These are phyloP conservation scores for Dipodascus geniculatus DNA, from an alignment of 805 yeast species.

Conservation along the genomic window DNA sequence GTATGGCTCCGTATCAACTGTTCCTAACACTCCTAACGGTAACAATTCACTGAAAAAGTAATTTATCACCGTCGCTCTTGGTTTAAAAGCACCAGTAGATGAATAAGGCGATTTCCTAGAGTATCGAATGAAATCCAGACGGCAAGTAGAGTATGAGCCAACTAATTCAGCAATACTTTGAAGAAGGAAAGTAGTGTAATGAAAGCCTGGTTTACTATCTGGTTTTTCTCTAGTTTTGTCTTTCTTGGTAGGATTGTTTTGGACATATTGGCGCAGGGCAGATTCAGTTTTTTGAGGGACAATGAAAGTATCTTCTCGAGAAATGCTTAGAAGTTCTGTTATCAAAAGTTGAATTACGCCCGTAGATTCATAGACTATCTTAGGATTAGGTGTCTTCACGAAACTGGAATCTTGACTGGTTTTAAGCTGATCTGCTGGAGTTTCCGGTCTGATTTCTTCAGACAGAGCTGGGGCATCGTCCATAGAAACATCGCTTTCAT, in stretches of 20 bases:
- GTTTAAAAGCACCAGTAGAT: constrained; percentile 30
- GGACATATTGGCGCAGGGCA: constrained; percentile 6
- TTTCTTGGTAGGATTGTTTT: constrained; percentile 3
- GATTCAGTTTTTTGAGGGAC: constrained; percentile 13
- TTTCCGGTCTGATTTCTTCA: constrained; percentile 4
- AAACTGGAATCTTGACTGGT: constrained; percentile 13
- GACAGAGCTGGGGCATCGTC: constrained; percentile 15
- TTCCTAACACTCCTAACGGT: constrained; percentile 33
- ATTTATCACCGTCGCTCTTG: constrained; percentile 67
- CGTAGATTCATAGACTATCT: constrained; percentile 20
- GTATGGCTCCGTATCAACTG: constrained; percentile 12
- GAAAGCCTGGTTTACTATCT: constrained; percentile 23
- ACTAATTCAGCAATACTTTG: constrained; percentile 59
- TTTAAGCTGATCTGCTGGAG: constrained; percentile 8
- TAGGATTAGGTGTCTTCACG: background rate
- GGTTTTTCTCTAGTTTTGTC: constrained; percentile 6
- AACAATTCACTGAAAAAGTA: constrained; percentile 65
- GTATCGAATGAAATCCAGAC: constrained; percentile 70
- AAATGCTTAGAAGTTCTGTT: constrained; percentile 47
- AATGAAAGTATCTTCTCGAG: constrained; percentile 29
- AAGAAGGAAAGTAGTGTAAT: constrained; percentile 58
- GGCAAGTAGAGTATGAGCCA: constrained; percentile 68
- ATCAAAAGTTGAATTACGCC: constrained; percentile 57
- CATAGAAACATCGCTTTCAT: constrained; percentile 24
- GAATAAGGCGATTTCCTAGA: constrained; percentile 41